Conservation (phyloP, 352 stramenopile genomes). For the Globisporangium iwayamae region DNA sequence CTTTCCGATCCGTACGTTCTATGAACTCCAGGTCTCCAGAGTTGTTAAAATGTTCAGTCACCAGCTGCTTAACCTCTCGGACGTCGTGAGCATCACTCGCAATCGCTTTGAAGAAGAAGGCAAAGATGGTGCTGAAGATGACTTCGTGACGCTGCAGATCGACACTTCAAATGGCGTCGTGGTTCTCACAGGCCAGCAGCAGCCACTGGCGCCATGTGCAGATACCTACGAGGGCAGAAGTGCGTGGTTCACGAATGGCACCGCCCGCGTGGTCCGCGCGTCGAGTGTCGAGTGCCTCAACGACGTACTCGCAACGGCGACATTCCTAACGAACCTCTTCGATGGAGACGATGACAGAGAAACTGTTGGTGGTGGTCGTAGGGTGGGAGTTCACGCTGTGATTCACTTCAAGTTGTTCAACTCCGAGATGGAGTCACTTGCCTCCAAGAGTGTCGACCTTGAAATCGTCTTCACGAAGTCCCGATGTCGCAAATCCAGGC, state of each 20-base stretch:
- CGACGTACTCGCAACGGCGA: slow-evolving; percentile 14
- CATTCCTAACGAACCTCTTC: not conserved
- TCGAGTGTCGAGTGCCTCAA: slow-evolving; percentile 25
- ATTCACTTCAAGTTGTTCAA: slow-evolving; percentile 15
- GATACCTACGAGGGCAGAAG: slow-evolving; percentile 11
- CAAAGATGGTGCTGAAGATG: not conserved
- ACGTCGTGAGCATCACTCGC: slow-evolving; percentile 2
- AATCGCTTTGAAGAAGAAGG: not conserved
- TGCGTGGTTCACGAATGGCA: not conserved
- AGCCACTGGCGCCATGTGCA: not conserved
- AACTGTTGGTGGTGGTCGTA: not conserved
- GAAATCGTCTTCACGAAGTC: not conserved
- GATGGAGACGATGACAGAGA: not conserved
- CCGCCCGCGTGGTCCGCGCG: slow-evolving; percentile 9
- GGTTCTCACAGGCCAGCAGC: not conserved
- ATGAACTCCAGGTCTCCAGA: slow-evolving; percentile 4
- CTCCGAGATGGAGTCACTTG: slow-evolving; percentile 11
- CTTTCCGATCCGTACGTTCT: slow-evolving; percentile 18
- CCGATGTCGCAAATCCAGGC: not conserved
- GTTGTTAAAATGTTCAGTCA: not conserved
- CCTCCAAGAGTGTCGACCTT: not conserved
- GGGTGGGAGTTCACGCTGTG: not conserved
- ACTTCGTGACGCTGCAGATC: slow-evolving; percentile 20
- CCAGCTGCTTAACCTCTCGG: not conserved
- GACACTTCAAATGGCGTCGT: slow-evolving; percentile 17